These are phyloP conservation scores for Neonectria coccinea DNA, from an alignment of 2,329 filamentous ascomycete genomes.

Conservation along the genomic window DNA sequence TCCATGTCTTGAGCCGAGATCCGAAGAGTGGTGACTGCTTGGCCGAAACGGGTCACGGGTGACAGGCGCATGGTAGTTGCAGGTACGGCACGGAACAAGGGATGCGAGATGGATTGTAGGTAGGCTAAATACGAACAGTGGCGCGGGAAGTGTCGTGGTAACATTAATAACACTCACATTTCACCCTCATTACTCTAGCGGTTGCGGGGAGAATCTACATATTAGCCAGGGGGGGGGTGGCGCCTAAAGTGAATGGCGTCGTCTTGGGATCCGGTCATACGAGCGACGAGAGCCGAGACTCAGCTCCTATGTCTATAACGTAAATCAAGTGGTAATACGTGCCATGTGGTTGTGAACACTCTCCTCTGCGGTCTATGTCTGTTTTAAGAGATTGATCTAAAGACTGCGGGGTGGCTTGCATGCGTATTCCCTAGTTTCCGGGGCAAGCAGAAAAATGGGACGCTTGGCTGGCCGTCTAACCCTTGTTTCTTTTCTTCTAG, in stretches of 20 bases:
- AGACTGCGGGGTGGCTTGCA: neutral
- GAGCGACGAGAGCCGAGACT: neutral
- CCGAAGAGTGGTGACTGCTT: slow-evolving; percentile 10
- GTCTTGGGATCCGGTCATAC: neutral
- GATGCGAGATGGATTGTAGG: slow-evolving; percentile 14
- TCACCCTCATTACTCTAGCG: neutral
- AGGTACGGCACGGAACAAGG: neutral
- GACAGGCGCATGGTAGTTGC: neutral
- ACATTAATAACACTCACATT: neutral
- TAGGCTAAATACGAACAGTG: slow-evolving; percentile 18
- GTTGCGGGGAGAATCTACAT: neutral
- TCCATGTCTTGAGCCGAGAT: slow-evolving; percentile 14
- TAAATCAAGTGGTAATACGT: neutral
- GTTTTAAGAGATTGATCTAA: neutral
- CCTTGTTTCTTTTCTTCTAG: neutral
- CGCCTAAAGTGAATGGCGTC: slow-evolving; percentile 7
- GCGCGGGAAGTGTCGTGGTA: neutral
- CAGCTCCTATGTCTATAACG: neutral
- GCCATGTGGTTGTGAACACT: neutral
- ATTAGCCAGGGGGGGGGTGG: neutral
- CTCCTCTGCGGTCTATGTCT: neutral
- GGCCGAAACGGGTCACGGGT: neutral
- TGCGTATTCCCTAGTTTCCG: neutral
- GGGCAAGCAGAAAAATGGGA: neutral
- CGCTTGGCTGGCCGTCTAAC: neutral